Evolutionary conservation across 1,284 basidiomycete species (phyloP), one percentile per base, ranked within the genome.

Genomic region (Amylostereum chailletii): DNA sequence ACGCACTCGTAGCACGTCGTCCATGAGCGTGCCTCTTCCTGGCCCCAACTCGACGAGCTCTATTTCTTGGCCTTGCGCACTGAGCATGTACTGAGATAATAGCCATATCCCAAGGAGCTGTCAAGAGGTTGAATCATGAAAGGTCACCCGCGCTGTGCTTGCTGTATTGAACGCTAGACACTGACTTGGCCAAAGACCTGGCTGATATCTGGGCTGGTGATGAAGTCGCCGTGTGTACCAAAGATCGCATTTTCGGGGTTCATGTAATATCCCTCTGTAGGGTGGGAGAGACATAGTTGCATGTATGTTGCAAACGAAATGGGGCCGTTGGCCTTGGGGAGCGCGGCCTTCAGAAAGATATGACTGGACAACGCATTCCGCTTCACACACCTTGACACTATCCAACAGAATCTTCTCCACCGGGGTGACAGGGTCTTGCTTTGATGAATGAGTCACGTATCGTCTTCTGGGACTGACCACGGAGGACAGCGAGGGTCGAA

Each of bases 201-300:
- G 58, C 83, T 90, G 49, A 99, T 97, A 64, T 99, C 96, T 1
- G 96, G 96, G 55, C 88, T 93, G 1, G 96, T 99, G 38, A 92
- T 87, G 60, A 99, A 99, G 69, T 99, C 96, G 2, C 96, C 96
- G 34, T 76, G 73, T 0, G 79, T 60, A 7, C 96, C 96, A 60
- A 99, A 90, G 2, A 98, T 86, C 38, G 83, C 75, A 52, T 85
- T 74, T 3, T 66, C 57, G 0, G 79, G 71, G 49, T 85, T 83
- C 74, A 86, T 88, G 69, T 97, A 96, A 67, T 97, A 97, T 0
- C 94, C 94, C 51, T 90, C 72, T 0, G 77, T 84, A 1, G 93
- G 91, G 66, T 96, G 92, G 0, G 84, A 77, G 2, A 96, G 76
- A 58, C 90, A 94, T 55, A 91, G 75, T 56, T 88, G 83, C 83